Conservation (phyloP, 257 asterid species). For the Capsicum baccatum region DNA sequence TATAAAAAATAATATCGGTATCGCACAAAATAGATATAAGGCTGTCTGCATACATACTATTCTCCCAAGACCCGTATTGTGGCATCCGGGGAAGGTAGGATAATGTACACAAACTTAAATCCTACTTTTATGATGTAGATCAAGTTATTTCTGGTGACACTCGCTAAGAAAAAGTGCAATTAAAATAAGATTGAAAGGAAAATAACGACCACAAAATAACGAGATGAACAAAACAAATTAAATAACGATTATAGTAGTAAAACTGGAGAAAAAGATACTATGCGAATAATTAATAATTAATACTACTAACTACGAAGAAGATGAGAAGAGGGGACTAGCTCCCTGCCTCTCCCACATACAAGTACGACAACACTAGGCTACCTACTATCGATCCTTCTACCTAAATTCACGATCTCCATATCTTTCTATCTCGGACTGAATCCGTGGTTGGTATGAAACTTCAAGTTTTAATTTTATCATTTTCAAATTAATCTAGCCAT, state of each 20-base stretch:
- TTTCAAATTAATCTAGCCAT: background rate
- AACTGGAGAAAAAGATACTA: background rate
- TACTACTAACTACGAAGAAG: background rate
- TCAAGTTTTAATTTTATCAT: background rate
- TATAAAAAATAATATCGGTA: too few relatives aligned
- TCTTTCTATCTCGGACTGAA: background rate
- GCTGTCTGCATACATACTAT: too few relatives aligned
- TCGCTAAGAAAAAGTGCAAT: background rate
- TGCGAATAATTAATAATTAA: background rate
- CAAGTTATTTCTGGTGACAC: too few relatives aligned
- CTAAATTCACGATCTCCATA: background rate
- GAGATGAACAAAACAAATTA: too few relatives aligned
- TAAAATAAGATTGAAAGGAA: background rate
- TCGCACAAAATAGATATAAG: too few relatives aligned
- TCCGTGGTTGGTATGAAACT: background rate
- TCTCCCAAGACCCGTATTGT: too few relatives aligned
- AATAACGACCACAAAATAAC: background rate
- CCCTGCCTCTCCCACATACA: background rate
- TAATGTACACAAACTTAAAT: too few relatives aligned
- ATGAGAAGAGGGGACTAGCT: background rate
- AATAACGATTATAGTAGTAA: background rate
- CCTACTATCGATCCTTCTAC: background rate
- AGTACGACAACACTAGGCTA: background rate
- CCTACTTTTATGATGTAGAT: too few relatives aligned
- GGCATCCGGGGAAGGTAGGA: too few relatives aligned